A percentile compares a stretch with the other conserved stretches of the same genome.
Conservation (phyloP, 352 stramenopile species). For the Globisporangium perplexum region DNA sequence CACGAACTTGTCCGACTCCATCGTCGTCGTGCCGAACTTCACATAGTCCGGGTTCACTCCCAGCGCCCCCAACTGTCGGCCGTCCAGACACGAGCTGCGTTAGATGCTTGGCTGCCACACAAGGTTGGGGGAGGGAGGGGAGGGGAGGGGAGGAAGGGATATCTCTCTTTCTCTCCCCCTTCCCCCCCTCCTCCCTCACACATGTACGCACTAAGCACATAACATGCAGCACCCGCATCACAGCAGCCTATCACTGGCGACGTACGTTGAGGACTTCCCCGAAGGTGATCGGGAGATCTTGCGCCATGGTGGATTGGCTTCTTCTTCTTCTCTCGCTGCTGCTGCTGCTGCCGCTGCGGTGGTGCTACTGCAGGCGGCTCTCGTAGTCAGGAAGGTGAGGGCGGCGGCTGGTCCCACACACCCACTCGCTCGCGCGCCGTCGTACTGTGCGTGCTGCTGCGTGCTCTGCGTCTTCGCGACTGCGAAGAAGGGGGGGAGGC, state of each 20-base stretch:
- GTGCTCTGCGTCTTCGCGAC: slow-evolving; percentile 27
- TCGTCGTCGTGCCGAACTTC: slow-evolving; percentile 92
- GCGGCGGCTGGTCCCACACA: too few species aligned
- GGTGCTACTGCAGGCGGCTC: too few species aligned
- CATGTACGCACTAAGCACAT: too few species aligned
- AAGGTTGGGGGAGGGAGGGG: too few species aligned
- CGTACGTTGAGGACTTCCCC: slow-evolving; percentile 88
- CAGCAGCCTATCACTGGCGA: slow-evolving; percentile 5
- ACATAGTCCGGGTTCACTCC: slow-evolving; percentile 90
- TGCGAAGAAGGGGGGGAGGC: too few species aligned
- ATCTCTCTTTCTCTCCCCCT: background rate
- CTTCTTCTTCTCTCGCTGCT: too few species aligned
- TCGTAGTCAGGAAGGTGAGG: too few species aligned
- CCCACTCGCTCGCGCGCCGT: slow-evolving; percentile 11
- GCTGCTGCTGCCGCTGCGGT: too few species aligned
- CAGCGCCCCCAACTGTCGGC: slow-evolving; percentile 64
- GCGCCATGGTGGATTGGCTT: slow-evolving; percentile 46
- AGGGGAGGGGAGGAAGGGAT: too few species aligned
- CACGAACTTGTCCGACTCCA: slow-evolving; percentile 98
- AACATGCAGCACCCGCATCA: background rate
- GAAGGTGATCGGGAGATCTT: slow-evolving; percentile 88
- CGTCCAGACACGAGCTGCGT: slow-evolving; percentile 7
- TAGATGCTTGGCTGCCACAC: too few species aligned
- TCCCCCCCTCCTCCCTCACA: too few species aligned
- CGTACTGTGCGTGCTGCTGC: background rate